phyloP scores from a whole-genome alignment of 1,284 basidiomycete species.

The Ceratobasidium sp. region DNA sequence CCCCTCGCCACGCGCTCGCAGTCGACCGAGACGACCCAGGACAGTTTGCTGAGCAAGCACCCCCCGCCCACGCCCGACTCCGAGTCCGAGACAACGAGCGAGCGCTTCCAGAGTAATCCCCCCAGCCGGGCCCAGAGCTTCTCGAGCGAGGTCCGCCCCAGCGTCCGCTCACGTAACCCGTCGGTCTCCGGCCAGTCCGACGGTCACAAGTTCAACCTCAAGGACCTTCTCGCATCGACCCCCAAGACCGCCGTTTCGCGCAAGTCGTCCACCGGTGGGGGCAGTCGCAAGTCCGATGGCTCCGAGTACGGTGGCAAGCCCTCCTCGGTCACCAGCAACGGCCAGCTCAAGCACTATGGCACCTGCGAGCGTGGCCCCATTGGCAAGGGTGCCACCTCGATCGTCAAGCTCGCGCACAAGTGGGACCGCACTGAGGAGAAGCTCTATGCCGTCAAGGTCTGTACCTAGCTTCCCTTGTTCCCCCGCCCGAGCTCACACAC shows the following conservation, averaged over 20 bases:
- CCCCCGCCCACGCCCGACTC: conserved; percentile 35
- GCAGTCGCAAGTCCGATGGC: conserved; percentile 71
- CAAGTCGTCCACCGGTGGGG: conserved; percentile 67
- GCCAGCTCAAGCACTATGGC: conserved; percentile 89
- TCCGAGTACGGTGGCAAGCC: conserved; percentile 65
- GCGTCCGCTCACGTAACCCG: conserved; percentile 53
- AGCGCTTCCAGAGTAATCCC: conserved; percentile 46
- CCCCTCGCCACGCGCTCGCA: conserved; percentile 50
- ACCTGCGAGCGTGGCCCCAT: conserved; percentile 97
- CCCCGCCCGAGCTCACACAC: not conserved
- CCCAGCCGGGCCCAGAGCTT: conserved; percentile 49
- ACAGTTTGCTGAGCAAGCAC: conserved; percentile 35
- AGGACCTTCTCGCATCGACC: conserved; percentile 74
- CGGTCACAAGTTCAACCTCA: conserved; percentile 82
- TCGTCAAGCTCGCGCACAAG: conserved; percentile 96
- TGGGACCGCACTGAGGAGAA: conserved; percentile 98
- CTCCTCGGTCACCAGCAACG: conserved; percentile 64
- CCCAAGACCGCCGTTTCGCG: conserved; percentile 71
- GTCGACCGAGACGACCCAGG: conserved; percentile 45
- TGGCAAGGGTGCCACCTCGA: conserved; percentile 96
- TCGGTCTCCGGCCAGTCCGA: conserved; percentile 53
- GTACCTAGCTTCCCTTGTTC: conserved; percentile 50
- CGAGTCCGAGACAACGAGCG: conserved; percentile 31
- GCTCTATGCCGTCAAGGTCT: conserved; percentile 97
- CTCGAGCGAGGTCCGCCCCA: conserved; percentile 49